phyloP scores from a whole-genome alignment of 148 eudicot species.

The Chenopodium berlandieri region DNA sequence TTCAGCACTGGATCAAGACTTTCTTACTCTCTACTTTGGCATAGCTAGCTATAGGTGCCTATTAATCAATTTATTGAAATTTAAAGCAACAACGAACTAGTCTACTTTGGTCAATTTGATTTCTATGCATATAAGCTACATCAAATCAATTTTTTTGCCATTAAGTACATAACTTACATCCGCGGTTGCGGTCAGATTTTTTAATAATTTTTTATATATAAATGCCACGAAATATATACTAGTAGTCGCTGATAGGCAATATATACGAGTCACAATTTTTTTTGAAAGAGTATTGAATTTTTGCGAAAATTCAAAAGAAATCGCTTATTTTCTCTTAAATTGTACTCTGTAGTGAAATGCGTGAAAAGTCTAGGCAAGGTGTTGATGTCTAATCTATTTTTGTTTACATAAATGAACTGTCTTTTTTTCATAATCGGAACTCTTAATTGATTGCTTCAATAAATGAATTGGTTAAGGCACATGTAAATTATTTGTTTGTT shows the following conservation, averaged over 20 bases:
- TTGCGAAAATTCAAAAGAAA: too few species aligned
- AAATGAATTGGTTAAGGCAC: neutral
- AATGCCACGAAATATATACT: too few species aligned
- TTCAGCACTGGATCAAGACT: slow-evolving; percentile 26
- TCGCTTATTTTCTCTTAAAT: too few species aligned
- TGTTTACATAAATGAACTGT: too few species aligned
- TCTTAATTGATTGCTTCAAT: neutral
- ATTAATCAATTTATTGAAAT: slow-evolving; percentile 13
- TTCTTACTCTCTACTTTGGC: slow-evolving; percentile 13
- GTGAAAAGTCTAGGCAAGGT: neutral
- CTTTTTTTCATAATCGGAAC: neutral
- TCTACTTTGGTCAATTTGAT: neutral
- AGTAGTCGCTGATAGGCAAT: too few species aligned
- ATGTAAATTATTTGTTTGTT: neutral
- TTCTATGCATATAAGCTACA: neutral
- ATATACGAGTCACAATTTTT: too few species aligned
- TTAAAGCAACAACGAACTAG: slow-evolving; percentile 9
- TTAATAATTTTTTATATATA: too few species aligned
- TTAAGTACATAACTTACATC: too few species aligned
- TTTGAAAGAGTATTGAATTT: too few species aligned
- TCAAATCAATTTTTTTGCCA: too few species aligned
- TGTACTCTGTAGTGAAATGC: neutral
- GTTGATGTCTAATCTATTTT: too few species aligned
- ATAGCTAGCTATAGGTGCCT: neutral
- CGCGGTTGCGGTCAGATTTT: too few species aligned